phyloP scores from a whole-genome alignment of 208 protist species.

The Trypanosoma lewisi region DNA sequence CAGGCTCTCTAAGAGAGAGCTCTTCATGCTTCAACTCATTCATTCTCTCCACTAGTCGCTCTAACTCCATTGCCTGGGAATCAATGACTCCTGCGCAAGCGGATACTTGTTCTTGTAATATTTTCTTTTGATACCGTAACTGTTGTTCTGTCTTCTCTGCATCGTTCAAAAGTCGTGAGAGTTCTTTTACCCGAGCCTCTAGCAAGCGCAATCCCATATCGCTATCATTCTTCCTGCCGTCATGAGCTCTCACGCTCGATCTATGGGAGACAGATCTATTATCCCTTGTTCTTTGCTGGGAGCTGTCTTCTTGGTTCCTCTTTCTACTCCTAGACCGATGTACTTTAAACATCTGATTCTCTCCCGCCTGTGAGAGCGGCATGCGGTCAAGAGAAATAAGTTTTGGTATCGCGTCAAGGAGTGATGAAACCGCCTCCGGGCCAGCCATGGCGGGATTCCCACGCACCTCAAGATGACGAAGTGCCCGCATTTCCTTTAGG shows the following conservation, averaged over 20 bases:
- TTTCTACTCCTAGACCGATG: slow-evolving; percentile 21
- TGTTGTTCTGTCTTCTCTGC: slow-evolving; percentile 45
- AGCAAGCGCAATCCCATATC: slow-evolving; percentile 45
- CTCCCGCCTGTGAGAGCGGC: slow-evolving; percentile 63
- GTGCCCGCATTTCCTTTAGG: slow-evolving; percentile 35
- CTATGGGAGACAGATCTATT: slow-evolving; percentile 1
- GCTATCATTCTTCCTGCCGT: slow-evolving; percentile 11
- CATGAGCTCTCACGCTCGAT: neutral
- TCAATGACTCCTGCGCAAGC: slow-evolving; percentile 54
- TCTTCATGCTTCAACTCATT: slow-evolving; percentile 41
- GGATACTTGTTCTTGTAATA: slow-evolving; percentile 60
- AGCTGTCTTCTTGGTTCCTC: slow-evolving; percentile 7
- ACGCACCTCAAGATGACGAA: slow-evolving; percentile 62
- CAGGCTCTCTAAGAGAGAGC: slow-evolving; percentile 33
- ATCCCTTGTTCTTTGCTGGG: neutral
- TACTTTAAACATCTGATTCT: slow-evolving; percentile 50
- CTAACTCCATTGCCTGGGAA: slow-evolving; percentile 54
- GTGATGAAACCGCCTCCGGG: slow-evolving; percentile 15
- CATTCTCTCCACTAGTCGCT: slow-evolving; percentile 42
- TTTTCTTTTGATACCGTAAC: slow-evolving; percentile 38
- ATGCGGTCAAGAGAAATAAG: slow-evolving; percentile 57
- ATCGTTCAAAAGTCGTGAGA: slow-evolving; percentile 46
- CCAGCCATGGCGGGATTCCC: slow-evolving; percentile 44
- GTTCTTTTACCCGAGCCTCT: slow-evolving; percentile 64
- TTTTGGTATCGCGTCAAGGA: slow-evolving; percentile 42